Evolutionary conservation across 2,329 filamentous ascomycete species (phyloP), one percentile per base, ranked within the genome.

Genomic region (Clarireedia hainanense): DNA sequence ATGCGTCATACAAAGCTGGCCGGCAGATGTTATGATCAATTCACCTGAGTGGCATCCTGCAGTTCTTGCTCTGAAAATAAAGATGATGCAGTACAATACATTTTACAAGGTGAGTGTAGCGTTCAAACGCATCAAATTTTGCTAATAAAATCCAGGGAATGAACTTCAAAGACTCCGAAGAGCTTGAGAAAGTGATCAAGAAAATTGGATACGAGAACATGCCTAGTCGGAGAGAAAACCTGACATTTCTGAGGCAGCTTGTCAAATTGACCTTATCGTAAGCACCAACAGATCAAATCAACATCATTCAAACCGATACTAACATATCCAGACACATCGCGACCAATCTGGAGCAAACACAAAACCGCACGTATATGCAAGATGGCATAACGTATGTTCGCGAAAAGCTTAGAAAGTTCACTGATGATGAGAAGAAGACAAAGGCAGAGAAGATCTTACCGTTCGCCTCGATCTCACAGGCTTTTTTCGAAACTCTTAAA

Each of bases 61-160:
- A 39, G 62, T 76, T 5, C 66, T 81, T 6, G 71, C 73, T 20
- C 61, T 82, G 48, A 72, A 75, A 59, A 65, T 73, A 2, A 80
- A 77, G 61, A 66, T 80, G 24, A 78, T 80, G 73, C 65, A 68
- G 5, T 71, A 73, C n/a, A 73, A 78, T 0, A 79, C 76, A 0
- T 79, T 79, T 55, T 78, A 80, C 60, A 69, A 76, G 24, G 34
- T 46, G 14, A 40, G 52, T 49, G 36, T 3, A 39, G 15, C 26
- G 12, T 5, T 5, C 26, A 20, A 6, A 26, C 43, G 12, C n/a
- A 1, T 20, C 23, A 43, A 27, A 6, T 24, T n/a, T 27, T 45
- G 23, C 52, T 55, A 50, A 55, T 7, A 37, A 9, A 42, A 58
- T 20, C 39, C 56, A 65, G 56, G 55, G 45, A 14, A 61, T 64